Evolutionary conservation across 257 asterid species (phyloP).

Genomic region (Solanum tacnaense): DNA sequence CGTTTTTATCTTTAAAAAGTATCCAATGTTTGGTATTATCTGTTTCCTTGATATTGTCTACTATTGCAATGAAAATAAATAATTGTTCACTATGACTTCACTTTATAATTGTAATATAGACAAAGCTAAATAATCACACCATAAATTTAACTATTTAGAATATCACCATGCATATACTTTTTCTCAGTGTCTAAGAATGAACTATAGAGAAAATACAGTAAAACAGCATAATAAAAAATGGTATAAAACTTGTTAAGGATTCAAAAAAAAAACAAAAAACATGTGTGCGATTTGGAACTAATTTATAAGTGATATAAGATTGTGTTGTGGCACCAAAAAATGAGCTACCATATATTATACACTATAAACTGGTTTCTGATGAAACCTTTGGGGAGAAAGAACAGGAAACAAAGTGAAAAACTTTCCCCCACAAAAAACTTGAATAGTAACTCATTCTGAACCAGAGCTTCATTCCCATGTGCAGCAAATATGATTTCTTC

Average conservation of each 20-base stretch:
- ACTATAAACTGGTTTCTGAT: neutral
- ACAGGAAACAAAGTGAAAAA: neutral
- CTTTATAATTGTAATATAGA: no score
- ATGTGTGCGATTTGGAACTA: neutral
- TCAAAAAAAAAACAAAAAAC: neutral
- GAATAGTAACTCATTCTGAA: slow-evolving; percentile 28
- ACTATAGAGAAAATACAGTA: neutral
- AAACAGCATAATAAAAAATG: neutral
- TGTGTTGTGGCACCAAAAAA: neutral
- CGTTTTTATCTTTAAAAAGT: no score
- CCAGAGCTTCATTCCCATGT: slow-evolving; percentile 72
- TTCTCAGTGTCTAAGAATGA: neutral
- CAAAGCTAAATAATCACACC: neutral
- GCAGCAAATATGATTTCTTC: slow-evolving; percentile 1
- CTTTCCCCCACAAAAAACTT: neutral
- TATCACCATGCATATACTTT: neutral
- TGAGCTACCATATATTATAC: neutral
- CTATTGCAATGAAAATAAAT: neutral
- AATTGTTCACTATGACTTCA: neutral
- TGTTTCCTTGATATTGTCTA: neutral
- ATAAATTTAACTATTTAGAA: neutral
- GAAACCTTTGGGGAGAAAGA: neutral
- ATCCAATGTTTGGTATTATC: no score
- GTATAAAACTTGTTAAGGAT: neutral
- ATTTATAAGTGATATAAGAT: neutral